A percentile compares a stretch with the other conserved stretches of the same genome.
These are phyloP conservation scores for Tardiomyces depauwii DNA, from an alignment of 1,139 yeast species.

Conservation along the genomic window DNA sequence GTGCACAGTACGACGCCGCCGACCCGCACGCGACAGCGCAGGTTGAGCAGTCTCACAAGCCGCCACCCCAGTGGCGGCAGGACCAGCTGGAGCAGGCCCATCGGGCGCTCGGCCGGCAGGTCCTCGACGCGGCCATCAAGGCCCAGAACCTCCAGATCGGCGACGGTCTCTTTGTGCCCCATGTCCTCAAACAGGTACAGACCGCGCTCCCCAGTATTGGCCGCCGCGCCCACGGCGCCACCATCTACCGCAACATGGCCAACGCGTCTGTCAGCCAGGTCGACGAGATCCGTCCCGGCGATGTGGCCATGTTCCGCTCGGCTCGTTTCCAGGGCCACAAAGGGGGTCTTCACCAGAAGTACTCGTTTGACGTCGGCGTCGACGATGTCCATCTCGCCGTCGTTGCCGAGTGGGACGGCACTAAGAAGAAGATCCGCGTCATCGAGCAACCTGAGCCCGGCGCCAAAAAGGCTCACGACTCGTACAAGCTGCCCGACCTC, in stretches of 20 bases:
- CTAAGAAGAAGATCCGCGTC: conserved; percentile 67
- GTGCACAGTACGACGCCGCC: conserved; percentile 40
- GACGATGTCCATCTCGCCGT: conserved; percentile 42
- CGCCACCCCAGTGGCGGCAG: conserved; percentile 38
- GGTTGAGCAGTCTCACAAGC: conserved; percentile 33
- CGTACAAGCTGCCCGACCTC: conserved; percentile 61
- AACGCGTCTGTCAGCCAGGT: conserved; percentile 45
- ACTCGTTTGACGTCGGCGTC: conserved; percentile 11
- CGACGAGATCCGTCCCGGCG: conserved; percentile 74
- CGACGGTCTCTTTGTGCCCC: conserved; percentile 16
- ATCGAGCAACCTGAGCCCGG: conserved; percentile 38
- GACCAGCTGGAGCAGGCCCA: conserved; percentile 43
- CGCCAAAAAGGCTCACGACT: conserved; percentile 26
- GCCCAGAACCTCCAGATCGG: not conserved
- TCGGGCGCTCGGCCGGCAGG: conserved; percentile 25
- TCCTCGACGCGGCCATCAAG: conserved; percentile 10
- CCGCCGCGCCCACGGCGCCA: conserved; percentile 57
- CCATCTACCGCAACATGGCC: conserved; percentile 52
- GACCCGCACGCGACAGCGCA: conserved; percentile 46
- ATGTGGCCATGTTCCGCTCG: conserved; percentile 60
- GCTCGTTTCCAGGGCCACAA: conserved; percentile 67
- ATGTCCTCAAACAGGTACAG: conserved; percentile 26
- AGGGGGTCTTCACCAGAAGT: conserved; percentile 36
- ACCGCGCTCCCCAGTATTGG: conserved; percentile 51
- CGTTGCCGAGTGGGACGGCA: conserved; percentile 61